Evolutionary conservation across 2,329 filamentous ascomycete genomes (phyloP).

Genomic region (Cryoendolithus antarcticus): DNA sequence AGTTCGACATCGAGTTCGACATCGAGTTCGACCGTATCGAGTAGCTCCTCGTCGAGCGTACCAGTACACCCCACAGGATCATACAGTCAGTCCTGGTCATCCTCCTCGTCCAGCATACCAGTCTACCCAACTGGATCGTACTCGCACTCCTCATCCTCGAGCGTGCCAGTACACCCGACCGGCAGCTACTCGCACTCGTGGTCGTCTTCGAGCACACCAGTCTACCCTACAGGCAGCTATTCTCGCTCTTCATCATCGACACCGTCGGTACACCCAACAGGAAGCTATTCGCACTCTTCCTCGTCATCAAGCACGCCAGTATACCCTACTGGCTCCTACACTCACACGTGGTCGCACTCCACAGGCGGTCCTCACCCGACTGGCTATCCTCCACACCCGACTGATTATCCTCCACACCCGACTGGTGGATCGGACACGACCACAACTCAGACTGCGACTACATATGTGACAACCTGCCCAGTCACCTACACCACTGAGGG

Average conservation of each 20-base stretch:
- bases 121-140: too few species aligned
- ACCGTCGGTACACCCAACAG: background rate
- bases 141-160: background rate
- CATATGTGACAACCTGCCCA: constrained; percentile 2
- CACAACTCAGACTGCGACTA: constrained; percentile 2
- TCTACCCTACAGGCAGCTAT: constrained; percentile 2
- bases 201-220: constrained; percentile 2
- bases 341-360: too few species aligned
- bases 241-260: background rate
- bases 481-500: constrained; percentile 3
- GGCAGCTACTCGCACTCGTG: constrained; percentile 1
- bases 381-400: constrained; percentile 2
- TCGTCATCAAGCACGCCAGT: too few species aligned
- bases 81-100: too few species aligned
- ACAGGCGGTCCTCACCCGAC: background rate
- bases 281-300: background rate
- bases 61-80: too few species aligned
- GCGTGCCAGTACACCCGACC: constrained; percentile 2
- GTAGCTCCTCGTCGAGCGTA: background rate
- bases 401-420: background rate
- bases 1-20: background rate
- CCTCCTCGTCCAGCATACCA: too few species aligned
- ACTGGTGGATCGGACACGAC: constrained; percentile 1
- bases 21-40: background rate
- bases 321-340: too few species aligned